phyloP scores from a whole-genome alignment of 73 alveolate species.

The Tetrahymena thermophila region DNA sequence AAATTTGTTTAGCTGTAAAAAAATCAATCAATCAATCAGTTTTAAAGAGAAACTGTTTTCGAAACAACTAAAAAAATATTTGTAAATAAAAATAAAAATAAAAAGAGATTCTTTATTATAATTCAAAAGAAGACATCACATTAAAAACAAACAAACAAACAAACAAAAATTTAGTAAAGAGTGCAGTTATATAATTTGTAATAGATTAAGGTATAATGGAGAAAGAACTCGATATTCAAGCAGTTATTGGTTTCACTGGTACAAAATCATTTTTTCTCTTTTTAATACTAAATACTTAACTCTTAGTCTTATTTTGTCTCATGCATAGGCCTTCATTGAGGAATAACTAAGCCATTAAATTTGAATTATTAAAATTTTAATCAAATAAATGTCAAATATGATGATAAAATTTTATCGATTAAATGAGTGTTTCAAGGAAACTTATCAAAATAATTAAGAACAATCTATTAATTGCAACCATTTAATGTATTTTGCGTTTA shows the following conservation, averaged over 20 bases:
- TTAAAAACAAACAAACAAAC: neutral
- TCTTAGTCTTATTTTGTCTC: neutral
- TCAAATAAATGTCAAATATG: neutral
- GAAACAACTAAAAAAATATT: neutral
- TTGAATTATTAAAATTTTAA: neutral
- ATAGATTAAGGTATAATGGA: conserved; percentile 17
- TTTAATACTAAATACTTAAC: neutral
- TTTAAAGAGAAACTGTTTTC: neutral
- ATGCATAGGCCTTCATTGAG: neutral
- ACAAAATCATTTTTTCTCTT: neutral
- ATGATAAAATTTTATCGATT: neutral
- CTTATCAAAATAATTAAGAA: neutral
- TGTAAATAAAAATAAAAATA: neutral
- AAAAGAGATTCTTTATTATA: neutral
- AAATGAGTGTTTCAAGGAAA: neutral
- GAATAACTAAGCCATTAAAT: neutral
- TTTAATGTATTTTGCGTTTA: neutral
- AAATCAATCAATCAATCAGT: neutral
- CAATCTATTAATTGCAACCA: neutral
- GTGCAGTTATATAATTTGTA: conserved; percentile 5
- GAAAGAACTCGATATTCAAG: conserved; percentile 52
- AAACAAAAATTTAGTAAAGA: neutral
- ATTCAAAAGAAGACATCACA: neutral
- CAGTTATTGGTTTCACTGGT: conserved; percentile 72
- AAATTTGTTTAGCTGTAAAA: neutral